A percentile compares a stretch with the other conserved stretches of the same genome.
These are phyloP conservation scores for Malassezia pachydermatis DNA, from an alignment of 1,284 basidiomycete genomes.

Conservation along the genomic window DNA sequence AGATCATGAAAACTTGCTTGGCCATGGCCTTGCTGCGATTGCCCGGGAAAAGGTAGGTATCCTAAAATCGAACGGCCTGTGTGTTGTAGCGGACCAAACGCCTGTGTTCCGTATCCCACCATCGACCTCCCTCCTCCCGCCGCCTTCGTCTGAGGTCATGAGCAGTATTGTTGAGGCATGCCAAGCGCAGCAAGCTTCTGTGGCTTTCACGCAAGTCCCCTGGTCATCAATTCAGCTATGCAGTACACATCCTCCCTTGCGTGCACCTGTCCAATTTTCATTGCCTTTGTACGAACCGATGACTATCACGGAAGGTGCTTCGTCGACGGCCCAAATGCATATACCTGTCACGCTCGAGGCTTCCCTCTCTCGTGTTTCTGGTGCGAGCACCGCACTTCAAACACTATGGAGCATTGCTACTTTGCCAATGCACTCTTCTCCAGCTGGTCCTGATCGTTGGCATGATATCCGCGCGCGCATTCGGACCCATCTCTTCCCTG, in stretches of 20 bases:
- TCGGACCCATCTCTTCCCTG: constrained; percentile 30
- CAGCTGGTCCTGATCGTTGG: constrained; percentile 8
- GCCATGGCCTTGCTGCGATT: constrained; percentile 64
- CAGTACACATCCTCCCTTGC: neutral
- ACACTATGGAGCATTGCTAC: constrained; percentile 38
- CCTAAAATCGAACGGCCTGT: constrained; percentile 58
- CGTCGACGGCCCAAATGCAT: neutral
- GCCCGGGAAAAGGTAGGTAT: constrained; percentile 77
- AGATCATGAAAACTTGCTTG: constrained; percentile 85
- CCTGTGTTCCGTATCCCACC: neutral
- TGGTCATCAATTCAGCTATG: neutral
- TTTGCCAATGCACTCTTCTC: too few species aligned
- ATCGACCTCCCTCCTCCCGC: neutral
- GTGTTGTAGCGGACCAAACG: constrained; percentile 58
- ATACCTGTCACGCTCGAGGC: constrained; percentile 21
- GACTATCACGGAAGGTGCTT: too few species aligned
- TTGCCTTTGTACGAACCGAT: neutral
- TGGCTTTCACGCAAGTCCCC: constrained; percentile 3
- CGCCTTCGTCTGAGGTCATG: neutral
- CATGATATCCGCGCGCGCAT: constrained; percentile 34
- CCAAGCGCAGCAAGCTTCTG: constrained; percentile 1
- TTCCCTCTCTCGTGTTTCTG: constrained; percentile 31
- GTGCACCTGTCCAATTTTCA: neutral
- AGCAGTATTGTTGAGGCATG: constrained; percentile 2
- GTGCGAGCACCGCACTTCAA: constrained; percentile 35